These are phyloP conservation scores for Leishmania major DNA, from an alignment of 208 protist genomes.

Conservation along the genomic window DNA sequence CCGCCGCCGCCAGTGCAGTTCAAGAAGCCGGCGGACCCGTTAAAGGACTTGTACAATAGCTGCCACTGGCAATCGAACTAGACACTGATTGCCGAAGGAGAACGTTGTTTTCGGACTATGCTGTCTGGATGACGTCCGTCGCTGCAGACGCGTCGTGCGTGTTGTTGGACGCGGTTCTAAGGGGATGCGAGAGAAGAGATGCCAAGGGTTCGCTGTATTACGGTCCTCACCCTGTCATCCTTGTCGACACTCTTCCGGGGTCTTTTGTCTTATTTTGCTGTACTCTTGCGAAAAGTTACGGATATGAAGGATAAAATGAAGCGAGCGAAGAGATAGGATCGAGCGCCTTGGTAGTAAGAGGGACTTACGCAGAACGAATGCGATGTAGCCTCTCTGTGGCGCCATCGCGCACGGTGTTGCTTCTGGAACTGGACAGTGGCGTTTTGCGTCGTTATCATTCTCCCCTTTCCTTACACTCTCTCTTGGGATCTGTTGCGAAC, in stretches of 20 bases:
- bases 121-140: not conserved
- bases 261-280: not conserved
- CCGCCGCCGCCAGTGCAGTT: not conserved
- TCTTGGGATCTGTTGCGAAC: not conserved
- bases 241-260: not conserved
- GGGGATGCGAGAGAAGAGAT: not conserved
- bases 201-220: not conserved
- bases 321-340: not conserved
- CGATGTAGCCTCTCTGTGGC: not conserved
- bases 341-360: not conserved
- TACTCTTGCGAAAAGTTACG: not conserved
- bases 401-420: not conserved
- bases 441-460: not conserved
- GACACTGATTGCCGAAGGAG: not conserved
- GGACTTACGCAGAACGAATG: not conserved
- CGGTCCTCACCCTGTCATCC: not conserved
- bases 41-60: constrained; percentile 46
- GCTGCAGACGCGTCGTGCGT: not conserved
- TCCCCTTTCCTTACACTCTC: not conserved
- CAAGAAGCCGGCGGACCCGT: constrained; percentile 39
- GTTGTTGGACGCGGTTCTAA: not conserved
- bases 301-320: not conserved
- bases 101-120: not conserved
- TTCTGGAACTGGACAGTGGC: not conserved
- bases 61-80: constrained; percentile 17